Percentiles rank a stretch among this genome's conserved stretches.
phyloP scores from a whole-genome alignment of 2,329 filamentous ascomycete species.

The Exserohilum rostratum region DNA sequence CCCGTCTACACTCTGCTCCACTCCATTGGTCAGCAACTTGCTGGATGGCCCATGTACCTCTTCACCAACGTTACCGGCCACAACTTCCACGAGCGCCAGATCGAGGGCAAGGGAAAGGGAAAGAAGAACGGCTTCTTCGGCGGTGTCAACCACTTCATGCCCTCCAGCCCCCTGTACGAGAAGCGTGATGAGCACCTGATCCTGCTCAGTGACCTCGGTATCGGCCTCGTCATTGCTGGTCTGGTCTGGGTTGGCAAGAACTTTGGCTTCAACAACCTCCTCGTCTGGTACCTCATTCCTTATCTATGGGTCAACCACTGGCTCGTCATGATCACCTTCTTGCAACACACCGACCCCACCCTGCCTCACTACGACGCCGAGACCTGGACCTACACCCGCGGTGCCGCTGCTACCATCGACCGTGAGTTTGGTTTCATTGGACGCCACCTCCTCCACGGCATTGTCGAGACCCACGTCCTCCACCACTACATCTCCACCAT shows the following conservation, averaged over 20 bases:
- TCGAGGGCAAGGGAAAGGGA: constrained; percentile 90
- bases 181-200: constrained; percentile 88
- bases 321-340: constrained; percentile 96
- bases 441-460: constrained; percentile 87
- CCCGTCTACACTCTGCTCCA: constrained; percentile 78
- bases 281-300: constrained; percentile 93
- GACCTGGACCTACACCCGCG: constrained; percentile 91
- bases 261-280: constrained; percentile 84
- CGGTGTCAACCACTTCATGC: constrained; percentile 95
- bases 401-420: constrained; percentile 93
- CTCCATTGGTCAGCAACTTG: constrained; percentile 82
- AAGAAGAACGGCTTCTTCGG: constrained; percentile 81
- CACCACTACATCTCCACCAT: constrained; percentile 98
- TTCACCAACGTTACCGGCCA: constrained; percentile 93
- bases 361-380: constrained; percentile 89
- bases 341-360: constrained; percentile 94
- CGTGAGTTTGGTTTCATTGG: constrained; percentile 97
- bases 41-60: constrained; percentile 93
- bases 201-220: constrained; percentile 81
- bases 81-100: constrained; percentile 89
- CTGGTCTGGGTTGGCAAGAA: constrained; percentile 74
- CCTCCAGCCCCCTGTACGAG: constrained; percentile 87
- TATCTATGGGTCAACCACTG: constrained; percentile 99
- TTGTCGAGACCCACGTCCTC: constrained; percentile 96
- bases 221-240: constrained; percentile 63